A percentile compares a stretch with the other conserved stretches of the same genome.
These are phyloP conservation scores for Cyberlindnera euphorbiae DNA, from an alignment of 805 yeast species.

Conservation along the genomic window DNA sequence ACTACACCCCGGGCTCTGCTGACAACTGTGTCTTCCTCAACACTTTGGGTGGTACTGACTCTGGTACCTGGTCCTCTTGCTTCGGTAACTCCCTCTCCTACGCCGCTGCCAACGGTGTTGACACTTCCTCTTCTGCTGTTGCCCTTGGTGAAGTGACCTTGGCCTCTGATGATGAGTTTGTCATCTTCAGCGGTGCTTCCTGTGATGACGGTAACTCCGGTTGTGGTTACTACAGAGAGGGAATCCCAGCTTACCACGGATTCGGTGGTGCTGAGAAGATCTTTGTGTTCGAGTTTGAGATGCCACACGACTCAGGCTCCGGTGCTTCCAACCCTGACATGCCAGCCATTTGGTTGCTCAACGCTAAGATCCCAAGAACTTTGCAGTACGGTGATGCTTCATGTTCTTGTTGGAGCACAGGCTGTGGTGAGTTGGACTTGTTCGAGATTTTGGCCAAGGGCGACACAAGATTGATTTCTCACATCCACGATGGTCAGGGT, in stretches of 20 bases:
- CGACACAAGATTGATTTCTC: conserved; percentile 67
- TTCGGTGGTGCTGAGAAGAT: conserved; percentile 81
- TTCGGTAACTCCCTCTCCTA: conserved; percentile 93
- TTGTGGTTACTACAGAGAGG: conserved; percentile 85
- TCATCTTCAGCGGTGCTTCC: conserved; percentile 70
- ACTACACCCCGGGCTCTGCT: conserved; percentile 69
- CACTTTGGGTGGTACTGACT: conserved; percentile 82
- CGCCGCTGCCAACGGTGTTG: conserved; percentile 71
- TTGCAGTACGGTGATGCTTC: conserved; percentile 79
- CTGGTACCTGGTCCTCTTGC: conserved; percentile 82
- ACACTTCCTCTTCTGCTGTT: conserved; percentile 64
- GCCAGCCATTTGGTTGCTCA: conserved; percentile 98
- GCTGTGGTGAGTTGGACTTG: conserved; percentile 97
- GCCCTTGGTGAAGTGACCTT: conserved; percentile 66
- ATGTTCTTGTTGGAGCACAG: conserved; percentile 95
- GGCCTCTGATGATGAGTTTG: conserved; percentile 70
- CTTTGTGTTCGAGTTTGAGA: conserved; percentile 87
- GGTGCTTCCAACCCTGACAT: conserved; percentile 71
- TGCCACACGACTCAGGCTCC: conserved; percentile 64
- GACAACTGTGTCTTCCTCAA: conserved; percentile 78
- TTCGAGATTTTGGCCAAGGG: conserved; percentile 85
- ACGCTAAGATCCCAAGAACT: conserved; percentile 95
- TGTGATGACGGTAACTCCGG: conserved; percentile 44
- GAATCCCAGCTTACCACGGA: conserved; percentile 92
- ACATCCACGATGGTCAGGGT: conserved; percentile 84